Evolutionary conservation across 176 grass and related monocot species (phyloP).

Genomic region (Oropetium thomaeum): DNA sequence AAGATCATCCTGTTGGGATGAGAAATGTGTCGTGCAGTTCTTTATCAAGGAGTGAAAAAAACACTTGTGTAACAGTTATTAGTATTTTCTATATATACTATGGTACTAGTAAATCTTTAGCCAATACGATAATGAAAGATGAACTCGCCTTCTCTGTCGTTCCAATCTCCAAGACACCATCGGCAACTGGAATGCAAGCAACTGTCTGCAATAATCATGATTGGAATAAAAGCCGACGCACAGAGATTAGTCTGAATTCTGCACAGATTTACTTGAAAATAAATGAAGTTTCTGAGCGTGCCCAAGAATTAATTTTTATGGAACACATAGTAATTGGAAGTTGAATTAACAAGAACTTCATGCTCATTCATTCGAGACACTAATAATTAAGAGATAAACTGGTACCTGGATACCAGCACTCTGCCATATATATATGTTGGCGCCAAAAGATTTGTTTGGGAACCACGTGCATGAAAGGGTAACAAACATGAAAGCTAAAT

Average conservation of each 20-base stretch:
- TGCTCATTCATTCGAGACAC: background rate
- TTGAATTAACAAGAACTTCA: background rate
- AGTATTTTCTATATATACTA: too few relatives aligned
- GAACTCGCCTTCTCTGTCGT: constrained; percentile 55
- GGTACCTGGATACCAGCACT: constrained; percentile 89
- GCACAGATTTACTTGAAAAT: too few relatives aligned
- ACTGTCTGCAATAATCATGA: constrained; percentile 61
- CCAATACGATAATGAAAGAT: background rate
- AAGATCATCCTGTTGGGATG: background rate
- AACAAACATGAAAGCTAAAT: background rate
- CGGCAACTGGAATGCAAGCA: constrained; percentile 60
- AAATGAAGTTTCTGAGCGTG: too few relatives aligned
- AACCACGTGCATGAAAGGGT: constrained; percentile 16
- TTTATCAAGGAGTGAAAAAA: background rate
- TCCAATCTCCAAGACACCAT: constrained; percentile 82
- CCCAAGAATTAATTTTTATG: too few relatives aligned
- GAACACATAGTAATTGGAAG: too few relatives aligned
- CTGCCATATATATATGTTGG: constrained; percentile 20
- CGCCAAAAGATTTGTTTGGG: constrained; percentile 15
- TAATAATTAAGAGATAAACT: background rate
- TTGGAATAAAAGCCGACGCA: background rate
- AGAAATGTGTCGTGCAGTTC: background rate
- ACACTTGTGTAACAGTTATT: too few relatives aligned
- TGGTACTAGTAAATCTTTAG: background rate
- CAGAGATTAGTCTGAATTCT: background rate